Evolutionary conservation across 169 alveolate species (phyloP).

Genomic region (Besnoitia besnoiti): DNA sequence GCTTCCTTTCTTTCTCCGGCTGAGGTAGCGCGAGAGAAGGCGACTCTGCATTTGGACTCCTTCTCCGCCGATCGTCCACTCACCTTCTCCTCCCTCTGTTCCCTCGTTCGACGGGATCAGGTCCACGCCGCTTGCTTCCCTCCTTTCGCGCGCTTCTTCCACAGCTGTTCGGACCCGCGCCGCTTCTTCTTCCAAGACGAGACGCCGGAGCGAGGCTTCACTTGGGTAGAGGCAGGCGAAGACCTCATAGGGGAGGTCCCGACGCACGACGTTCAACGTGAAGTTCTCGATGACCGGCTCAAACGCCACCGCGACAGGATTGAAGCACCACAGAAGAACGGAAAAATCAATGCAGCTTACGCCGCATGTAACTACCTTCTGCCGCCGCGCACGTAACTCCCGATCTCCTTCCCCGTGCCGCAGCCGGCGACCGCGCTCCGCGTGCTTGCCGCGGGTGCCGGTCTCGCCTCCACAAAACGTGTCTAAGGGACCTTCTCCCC

Average conservation of each 20-base stretch:
- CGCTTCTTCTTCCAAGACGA: background rate
- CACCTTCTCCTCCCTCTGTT: background rate
- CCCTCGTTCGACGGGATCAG: background rate
- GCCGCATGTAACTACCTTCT: background rate
- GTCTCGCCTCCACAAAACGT: background rate
- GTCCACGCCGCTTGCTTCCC: background rate
- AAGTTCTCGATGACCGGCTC: constrained; percentile 64
- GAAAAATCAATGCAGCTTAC: constrained; percentile 14
- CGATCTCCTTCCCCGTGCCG: background rate
- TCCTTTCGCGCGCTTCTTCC: background rate
- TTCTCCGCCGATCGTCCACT: background rate
- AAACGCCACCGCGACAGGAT: constrained; percentile 64
- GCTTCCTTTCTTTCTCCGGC: background rate
- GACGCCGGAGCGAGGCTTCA: background rate
- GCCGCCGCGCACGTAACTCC: background rate
- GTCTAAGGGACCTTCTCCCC: background rate
- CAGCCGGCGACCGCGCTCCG: background rate
- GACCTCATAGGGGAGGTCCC: constrained; percentile 55
- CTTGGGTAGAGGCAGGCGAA: background rate
- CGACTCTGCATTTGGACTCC: background rate
- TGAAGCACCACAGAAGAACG: constrained; percentile 54
- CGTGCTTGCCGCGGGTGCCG: background rate
- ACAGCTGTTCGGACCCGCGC: background rate
- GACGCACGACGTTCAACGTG: constrained; percentile 24
- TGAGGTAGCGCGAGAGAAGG: background rate